Base-by-base conservation (phyloP, 805 yeast species). In the Teunomyces cretensis region DNA sequence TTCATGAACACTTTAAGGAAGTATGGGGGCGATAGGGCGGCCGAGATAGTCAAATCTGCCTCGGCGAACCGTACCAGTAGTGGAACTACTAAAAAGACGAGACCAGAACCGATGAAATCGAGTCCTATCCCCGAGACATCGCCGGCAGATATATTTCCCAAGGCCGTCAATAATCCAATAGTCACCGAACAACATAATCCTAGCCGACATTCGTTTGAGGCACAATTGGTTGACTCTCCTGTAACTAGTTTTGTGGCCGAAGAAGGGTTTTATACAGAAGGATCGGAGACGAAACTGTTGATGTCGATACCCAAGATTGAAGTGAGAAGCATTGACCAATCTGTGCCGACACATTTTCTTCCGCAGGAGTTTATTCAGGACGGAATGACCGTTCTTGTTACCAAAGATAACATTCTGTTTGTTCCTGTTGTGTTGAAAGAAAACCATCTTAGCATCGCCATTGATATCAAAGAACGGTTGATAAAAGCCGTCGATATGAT, bases 331-430 rank as follows among this genome's bases (percentile, higher is more conserved):
- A 19, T 15, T 26, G 41, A 26, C 2, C 16, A 15, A 11, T n/a
- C 13, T 3, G 19, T 38, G 4, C 32, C 32, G n/a, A 44, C 58
- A 46, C 16, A 52, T 51, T 42, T 64, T 56, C 41, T 62, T 62
- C 70, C 67, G 2, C 49, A 49, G 26, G 52, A 44, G 28, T 22
- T 44, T 14, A 24, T 16, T 39, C 30, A 15, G 33, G 42, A 42
- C 11, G 49, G 39, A 12, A 58, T 43, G 33, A 71, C 64, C 49
- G 65, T 88, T 3, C 64, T 90, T 41, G 78, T 79, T 0, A 84
- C 96, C 0, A 62, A 65, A n/a, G 91, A 91, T 58, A 83, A 84
- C 52, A 54, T 53, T 12, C 65, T 62, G 11, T 91, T 79, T 58
- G 63, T 65, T 8, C 77, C 87, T 0, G 61, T 87, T 2, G 67